Percentiles rank a stretch among this genome's conserved stretches.
Conservation (phyloP, 352 stramenopile genomes). For the Stephanocyclus meneghinianus region DNA sequence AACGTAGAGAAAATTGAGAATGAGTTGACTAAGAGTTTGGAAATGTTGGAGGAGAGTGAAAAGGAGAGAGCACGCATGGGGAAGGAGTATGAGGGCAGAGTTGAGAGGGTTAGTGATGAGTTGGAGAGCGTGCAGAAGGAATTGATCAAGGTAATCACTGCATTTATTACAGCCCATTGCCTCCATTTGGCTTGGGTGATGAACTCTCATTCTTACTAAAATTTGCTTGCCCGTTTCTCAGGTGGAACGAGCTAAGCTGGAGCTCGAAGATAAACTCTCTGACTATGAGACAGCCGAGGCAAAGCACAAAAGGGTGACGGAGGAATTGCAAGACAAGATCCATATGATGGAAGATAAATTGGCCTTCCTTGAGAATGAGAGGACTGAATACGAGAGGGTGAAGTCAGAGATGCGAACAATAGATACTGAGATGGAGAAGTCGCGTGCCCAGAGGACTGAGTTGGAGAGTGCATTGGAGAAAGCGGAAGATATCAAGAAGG, state of each 20-base stretch:
- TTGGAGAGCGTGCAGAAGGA: slow-evolving; percentile 13
- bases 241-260: slow-evolving; percentile 22
- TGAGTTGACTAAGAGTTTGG: slow-evolving; percentile 29
- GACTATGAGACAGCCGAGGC: slow-evolving; percentile 21
- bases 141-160: slow-evolving; percentile 14
- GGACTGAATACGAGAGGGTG: slow-evolving; percentile 15
- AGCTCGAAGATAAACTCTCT: slow-evolving; percentile 20
- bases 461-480: slow-evolving; percentile 37
- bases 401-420: slow-evolving; percentile 8
- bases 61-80: slow-evolving; percentile 31
- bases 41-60: slow-evolving; percentile 25
- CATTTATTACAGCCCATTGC: neutral
- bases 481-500: slow-evolving; percentile 43
- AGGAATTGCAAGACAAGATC: slow-evolving; percentile 26
- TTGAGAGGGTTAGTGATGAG: slow-evolving; percentile 18
- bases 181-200: neutral
- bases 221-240: neutral
- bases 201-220: neutral
- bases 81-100: slow-evolving; percentile 10
- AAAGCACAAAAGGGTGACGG: slow-evolving; percentile 28
- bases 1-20: slow-evolving; percentile 25
- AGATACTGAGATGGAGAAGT: slow-evolving; percentile 30
- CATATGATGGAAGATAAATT: slow-evolving; percentile 15
- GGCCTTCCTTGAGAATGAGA: slow-evolving; percentile 21
- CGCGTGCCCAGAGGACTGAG: slow-evolving; percentile 23